A percentile compares a stretch with the other conserved stretches of the same genome.
phyloP scores from a whole-genome alignment of 306 rosid species.

The Glycine tomentella region DNA sequence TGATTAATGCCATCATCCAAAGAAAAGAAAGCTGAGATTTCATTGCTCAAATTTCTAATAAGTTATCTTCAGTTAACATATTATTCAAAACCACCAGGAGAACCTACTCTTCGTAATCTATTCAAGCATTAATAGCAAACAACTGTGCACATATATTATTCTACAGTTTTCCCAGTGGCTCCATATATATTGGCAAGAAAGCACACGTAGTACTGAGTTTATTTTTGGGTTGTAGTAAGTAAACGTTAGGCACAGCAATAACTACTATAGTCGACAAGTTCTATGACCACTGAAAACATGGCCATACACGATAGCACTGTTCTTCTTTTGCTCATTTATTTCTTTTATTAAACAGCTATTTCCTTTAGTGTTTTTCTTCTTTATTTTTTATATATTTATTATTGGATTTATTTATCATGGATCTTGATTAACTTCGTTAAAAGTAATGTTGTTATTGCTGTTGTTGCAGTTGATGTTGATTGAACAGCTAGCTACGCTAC shows the following conservation, averaged over 20 bases:
- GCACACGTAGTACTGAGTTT: background rate
- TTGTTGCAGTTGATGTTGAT: too few relatives aligned
- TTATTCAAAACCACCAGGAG: background rate
- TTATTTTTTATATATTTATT: too few relatives aligned
- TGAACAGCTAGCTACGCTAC: too few relatives aligned
- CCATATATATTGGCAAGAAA: conserved; percentile 27
- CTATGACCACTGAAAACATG: conserved; percentile 20
- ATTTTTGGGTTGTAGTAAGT: background rate
- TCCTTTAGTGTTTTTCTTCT: too few relatives aligned
- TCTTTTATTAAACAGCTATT: conserved; percentile 21
- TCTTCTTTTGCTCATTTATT: conserved; percentile 41
- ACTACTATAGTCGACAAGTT: conserved; percentile 25
- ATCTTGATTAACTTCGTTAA: too few relatives aligned
- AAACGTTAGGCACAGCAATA: conserved; percentile 25
- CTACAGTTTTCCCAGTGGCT: background rate
- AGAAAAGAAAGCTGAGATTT: background rate
- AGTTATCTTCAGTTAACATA: background rate
- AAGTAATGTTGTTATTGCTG: too few relatives aligned
- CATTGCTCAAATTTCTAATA: conserved; percentile 8
- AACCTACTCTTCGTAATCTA: background rate
- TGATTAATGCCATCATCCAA: background rate
- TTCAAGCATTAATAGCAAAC: background rate
- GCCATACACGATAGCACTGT: conserved; percentile 27
- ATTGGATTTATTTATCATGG: too few relatives aligned
- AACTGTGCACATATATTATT: too few relatives aligned